phyloP scores from a whole-genome alignment of 352 stramenopile species.

The Stramenopiles sp. region DNA sequence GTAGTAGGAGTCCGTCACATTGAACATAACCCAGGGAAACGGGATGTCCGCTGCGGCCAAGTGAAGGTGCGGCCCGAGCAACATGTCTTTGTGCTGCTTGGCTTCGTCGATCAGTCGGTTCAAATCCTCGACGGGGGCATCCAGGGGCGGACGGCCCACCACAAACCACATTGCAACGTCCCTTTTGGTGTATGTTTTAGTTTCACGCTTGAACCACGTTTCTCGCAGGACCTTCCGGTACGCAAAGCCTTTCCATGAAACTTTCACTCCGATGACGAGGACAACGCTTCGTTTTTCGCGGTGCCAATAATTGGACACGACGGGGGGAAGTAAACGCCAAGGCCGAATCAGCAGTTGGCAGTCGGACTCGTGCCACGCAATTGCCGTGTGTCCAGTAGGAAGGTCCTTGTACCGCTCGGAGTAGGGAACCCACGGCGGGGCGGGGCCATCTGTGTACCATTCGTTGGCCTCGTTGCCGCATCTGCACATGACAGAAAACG shows the following conservation, averaged over 20 bases:
- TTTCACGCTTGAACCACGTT: constrained; percentile 27
- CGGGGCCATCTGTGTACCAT: not conserved
- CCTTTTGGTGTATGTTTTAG: not conserved
- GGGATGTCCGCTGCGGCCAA: constrained; percentile 22
- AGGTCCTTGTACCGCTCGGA: not conserved
- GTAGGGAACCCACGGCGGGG: not conserved
- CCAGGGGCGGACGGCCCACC: constrained; percentile 16
- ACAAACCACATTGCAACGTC: constrained; percentile 7
- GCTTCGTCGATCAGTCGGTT: constrained; percentile 18
- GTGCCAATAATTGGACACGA: not conserved
- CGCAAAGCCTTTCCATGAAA: constrained; percentile 25
- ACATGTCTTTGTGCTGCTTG: constrained; percentile 24
- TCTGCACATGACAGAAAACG: not conserved
- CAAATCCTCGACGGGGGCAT: constrained; percentile 15
- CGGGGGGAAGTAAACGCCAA: not conserved
- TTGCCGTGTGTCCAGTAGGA: constrained; percentile 1
- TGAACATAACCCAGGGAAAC: not conserved
- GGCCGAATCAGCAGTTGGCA: not conserved
- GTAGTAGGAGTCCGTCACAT: constrained; percentile 28
- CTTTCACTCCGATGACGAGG: constrained; percentile 36
- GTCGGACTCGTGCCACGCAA: not conserved
- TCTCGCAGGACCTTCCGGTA: constrained; percentile 27
- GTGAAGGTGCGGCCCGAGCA: constrained; percentile 33
- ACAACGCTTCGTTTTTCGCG: not conserved
- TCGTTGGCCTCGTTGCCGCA: not conserved